These are phyloP conservation scores for Penicillium paneum DNA, from an alignment of 2,329 filamentous ascomycete genomes.

Conservation along the genomic window DNA sequence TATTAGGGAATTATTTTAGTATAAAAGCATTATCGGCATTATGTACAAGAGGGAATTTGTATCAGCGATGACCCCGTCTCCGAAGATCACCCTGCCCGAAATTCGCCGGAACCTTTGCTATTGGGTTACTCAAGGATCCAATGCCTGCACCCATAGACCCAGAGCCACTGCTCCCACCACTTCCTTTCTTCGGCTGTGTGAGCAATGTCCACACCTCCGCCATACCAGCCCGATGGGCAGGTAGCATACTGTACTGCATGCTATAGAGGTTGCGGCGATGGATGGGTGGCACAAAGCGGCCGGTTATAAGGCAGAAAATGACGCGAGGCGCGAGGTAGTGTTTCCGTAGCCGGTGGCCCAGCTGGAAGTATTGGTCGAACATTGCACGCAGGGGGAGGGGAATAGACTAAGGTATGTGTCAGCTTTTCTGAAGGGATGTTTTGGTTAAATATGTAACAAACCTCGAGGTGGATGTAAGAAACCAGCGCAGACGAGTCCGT, in stretches of 20 bases:
- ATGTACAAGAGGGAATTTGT: slow-evolving; percentile 9
- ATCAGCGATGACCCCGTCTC: slow-evolving; percentile 36
- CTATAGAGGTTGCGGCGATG: slow-evolving; percentile 93
- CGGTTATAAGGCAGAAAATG: slow-evolving; percentile 80
- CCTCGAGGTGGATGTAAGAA: slow-evolving; percentile 83
- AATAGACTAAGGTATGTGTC: slow-evolving; percentile 60
- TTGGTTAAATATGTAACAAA: slow-evolving; percentile 38
- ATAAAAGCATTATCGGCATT: slow-evolving; percentile 7
- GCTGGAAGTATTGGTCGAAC: slow-evolving; percentile 96
- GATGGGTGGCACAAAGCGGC: slow-evolving; percentile 90
- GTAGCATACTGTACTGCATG: slow-evolving; percentile 96
- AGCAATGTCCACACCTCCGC: slow-evolving; percentile 80
- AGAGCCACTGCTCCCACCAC: slow-evolving; percentile 23
- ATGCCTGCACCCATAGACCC: slow-evolving; percentile 27
- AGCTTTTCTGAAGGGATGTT: slow-evolving; percentile 2
- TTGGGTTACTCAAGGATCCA: slow-evolving; percentile 25
- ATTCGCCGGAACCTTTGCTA: slow-evolving; percentile 34
- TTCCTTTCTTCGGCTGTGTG: slow-evolving; percentile 47
- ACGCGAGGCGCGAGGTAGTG: slow-evolving; percentile 92
- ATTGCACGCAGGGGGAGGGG: slow-evolving; percentile 88
- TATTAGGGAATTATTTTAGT: not conserved
- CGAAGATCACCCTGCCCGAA: slow-evolving; percentile 33
- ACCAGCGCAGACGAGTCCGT: slow-evolving; percentile 55
- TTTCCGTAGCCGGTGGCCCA: slow-evolving; percentile 85
- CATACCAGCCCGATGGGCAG: slow-evolving; percentile 73